Conservation (phyloP, 805 yeast genomes). For the Blastobotrys chiropterorum region DNA sequence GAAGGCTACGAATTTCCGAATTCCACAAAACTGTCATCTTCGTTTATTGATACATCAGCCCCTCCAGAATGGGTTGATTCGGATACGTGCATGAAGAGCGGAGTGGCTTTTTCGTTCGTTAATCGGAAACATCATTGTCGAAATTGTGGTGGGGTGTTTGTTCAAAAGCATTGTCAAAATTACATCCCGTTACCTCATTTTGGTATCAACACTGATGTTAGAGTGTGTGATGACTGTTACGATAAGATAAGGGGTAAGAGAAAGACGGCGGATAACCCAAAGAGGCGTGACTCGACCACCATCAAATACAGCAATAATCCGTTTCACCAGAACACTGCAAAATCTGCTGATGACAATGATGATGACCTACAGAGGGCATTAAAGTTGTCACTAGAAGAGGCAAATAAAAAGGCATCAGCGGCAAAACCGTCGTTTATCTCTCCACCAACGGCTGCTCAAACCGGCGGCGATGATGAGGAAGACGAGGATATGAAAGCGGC, state of each 20-base stretch:
- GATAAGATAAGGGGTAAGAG: conserved; percentile 46
- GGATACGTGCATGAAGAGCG: conserved; percentile 92
- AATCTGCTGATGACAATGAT: conserved; percentile 47
- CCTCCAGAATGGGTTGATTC: conserved; percentile 98
- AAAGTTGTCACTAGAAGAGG: conserved; percentile 66
- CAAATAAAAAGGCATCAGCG: conserved; percentile 20
- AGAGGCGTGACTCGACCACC: conserved; percentile 19
- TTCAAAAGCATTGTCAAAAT: conserved; percentile 79
- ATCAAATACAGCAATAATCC: conserved; percentile 10
- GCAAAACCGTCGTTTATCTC: conserved; percentile 25
- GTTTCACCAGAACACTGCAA: not conserved
- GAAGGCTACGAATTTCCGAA: conserved; percentile 66
- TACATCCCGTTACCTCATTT: conserved; percentile 65
- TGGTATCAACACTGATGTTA: conserved; percentile 82
- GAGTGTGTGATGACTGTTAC: conserved; percentile 90
- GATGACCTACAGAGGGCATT: conserved; percentile 75
- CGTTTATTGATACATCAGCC: conserved; percentile 76
- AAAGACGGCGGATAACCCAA: conserved; percentile 11
- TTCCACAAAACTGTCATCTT: conserved; percentile 33
- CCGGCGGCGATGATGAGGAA: conserved; percentile 69
- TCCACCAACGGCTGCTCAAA: conserved; percentile 36
- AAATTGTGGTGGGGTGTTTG: conserved; percentile 92
- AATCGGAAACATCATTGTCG: conserved; percentile 96
- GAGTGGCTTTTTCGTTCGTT: conserved; percentile 67
- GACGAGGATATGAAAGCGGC: conserved; percentile 92